Conservation (phyloP, 2,329 filamentous ascomycete genomes). For the Monilinia laxa region DNA sequence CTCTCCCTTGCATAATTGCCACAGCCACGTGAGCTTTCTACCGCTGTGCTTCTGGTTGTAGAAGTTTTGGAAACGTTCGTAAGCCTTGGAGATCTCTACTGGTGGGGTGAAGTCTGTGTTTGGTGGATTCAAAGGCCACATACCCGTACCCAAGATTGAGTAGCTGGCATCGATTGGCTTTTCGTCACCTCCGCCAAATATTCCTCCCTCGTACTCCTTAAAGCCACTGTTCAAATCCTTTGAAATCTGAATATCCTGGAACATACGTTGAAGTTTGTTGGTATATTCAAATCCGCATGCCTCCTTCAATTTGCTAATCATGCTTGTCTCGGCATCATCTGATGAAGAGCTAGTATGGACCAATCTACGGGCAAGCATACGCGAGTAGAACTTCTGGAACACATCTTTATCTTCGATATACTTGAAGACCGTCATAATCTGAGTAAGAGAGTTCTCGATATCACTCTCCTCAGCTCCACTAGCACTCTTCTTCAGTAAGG, state of each 20-base stretch:
- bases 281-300: conserved; percentile 99
- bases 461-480: conserved; percentile 93
- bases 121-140: conserved; percentile 90
- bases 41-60: conserved; percentile 97
- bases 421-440: conserved; percentile 99
- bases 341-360: conserved; percentile 95
- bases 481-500: conserved; percentile 86
- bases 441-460: conserved; percentile 79
- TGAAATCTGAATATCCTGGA: conserved; percentile 98
- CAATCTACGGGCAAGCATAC: conserved; percentile 90
- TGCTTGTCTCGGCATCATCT: conserved; percentile 95
- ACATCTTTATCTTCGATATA: conserved; percentile 99
- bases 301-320: conserved; percentile 99
- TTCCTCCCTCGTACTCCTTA: conserved; percentile 70
- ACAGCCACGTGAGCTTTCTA: conserved; percentile 95
- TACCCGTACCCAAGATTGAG: conserved; percentile 90
- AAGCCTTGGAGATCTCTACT: conserved; percentile 77
- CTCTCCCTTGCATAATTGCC: conserved; percentile 97
- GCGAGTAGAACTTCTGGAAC: conserved; percentile 99
- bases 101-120: conserved; percentile 88
- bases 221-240: conserved; percentile 93
- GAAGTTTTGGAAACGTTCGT: conserved; percentile 85
- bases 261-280: conserved; percentile 99
- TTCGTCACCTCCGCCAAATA: conserved; percentile 60
- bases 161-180: conserved; percentile 83